Percentiles rank a stretch among this genome's conserved stretches.
These are phyloP conservation scores for Selenicereus undatus DNA, from an alignment of 148 eudicot species.

Conservation along the genomic window DNA sequence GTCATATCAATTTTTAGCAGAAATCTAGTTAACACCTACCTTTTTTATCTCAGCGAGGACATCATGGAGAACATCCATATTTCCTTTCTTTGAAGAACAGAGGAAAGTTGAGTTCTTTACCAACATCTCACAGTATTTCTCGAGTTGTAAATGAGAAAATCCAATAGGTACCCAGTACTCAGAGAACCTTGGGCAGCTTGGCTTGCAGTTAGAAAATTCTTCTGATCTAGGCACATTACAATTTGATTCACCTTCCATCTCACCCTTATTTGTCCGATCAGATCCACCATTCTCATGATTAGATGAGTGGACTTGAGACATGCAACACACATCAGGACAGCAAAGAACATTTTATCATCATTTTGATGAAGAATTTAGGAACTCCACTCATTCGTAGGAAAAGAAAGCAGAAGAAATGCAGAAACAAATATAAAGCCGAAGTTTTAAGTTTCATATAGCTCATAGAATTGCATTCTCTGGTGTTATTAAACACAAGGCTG, in stretches of 20 bases:
- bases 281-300: constrained; percentile 8
- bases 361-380: not conserved
- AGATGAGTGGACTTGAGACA: constrained; percentile 9
- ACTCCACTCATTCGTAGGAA: not conserved
- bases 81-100: constrained; percentile 42
- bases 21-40: constrained; percentile 36
- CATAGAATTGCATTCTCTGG: too few species aligned
- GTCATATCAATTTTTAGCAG: not conserved
- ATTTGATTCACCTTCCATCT: constrained; percentile 15
- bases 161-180: constrained; percentile 85
- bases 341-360: not conserved
- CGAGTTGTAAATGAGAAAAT: constrained; percentile 77
- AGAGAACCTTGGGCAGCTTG: constrained; percentile 37
- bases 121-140: constrained; percentile 68
- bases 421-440: not conserved
- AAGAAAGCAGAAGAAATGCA: constrained; percentile 1
- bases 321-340: not conserved
- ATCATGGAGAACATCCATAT: constrained; percentile 43
- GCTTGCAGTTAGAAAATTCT: constrained; percentile 26
- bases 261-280: constrained; percentile 11
- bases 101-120: constrained; percentile 42
- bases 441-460: not conserved
- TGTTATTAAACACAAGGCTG: too few species aligned
- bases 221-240: constrained; percentile 12
- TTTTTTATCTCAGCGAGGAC: constrained; percentile 42